Evolutionary conservation across 192 early-diverging fungal genomes (phyloP).

Genomic region (Phycomyces nitens): DNA sequence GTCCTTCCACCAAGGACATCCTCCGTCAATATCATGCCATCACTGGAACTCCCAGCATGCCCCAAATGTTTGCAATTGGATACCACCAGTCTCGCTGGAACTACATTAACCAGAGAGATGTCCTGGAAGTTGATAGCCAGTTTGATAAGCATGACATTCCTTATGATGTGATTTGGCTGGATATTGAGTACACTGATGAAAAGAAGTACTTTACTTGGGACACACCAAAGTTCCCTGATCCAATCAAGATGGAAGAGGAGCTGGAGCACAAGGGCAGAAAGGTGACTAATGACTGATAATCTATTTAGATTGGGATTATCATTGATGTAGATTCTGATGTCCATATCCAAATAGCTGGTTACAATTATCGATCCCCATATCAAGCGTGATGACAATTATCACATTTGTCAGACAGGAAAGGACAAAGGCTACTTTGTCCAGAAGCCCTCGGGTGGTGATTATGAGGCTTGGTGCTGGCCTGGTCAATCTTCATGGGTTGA

Average conservation of each 20-base stretch:
- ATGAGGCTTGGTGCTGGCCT: constrained; percentile 99
- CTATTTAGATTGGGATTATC: not conserved
- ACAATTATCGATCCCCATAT: constrained; percentile 97
- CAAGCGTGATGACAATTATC: constrained; percentile 77
- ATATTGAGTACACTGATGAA: constrained; percentile 99
- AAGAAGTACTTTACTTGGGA: constrained; percentile 99
- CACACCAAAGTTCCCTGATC: constrained; percentile 82
- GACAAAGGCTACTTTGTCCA: constrained; percentile 77
- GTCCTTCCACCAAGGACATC: constrained; percentile 64
- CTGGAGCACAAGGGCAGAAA: constrained; percentile 74
- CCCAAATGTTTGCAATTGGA: constrained; percentile 84
- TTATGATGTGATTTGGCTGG: constrained; percentile 98
- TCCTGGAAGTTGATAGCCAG: constrained; percentile 74
- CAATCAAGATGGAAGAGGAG: constrained; percentile 75
- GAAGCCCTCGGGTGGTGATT: constrained; percentile 64
- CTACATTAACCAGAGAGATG: constrained; percentile 90
- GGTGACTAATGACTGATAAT: too few species aligned
- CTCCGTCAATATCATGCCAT: constrained; percentile 69
- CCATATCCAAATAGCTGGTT: constrained; percentile 64
- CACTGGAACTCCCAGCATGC: constrained; percentile 80
- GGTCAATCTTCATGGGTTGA: constrained; percentile 89
- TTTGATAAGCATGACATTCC: constrained; percentile 93
- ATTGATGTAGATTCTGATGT: not conserved
- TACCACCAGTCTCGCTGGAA: constrained; percentile 99
- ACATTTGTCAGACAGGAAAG: constrained; percentile 73